Evolutionary conservation across 2,329 filamentous ascomycete species (phyloP).

Genomic region (Sclerotinia trifoliorum): DNA sequence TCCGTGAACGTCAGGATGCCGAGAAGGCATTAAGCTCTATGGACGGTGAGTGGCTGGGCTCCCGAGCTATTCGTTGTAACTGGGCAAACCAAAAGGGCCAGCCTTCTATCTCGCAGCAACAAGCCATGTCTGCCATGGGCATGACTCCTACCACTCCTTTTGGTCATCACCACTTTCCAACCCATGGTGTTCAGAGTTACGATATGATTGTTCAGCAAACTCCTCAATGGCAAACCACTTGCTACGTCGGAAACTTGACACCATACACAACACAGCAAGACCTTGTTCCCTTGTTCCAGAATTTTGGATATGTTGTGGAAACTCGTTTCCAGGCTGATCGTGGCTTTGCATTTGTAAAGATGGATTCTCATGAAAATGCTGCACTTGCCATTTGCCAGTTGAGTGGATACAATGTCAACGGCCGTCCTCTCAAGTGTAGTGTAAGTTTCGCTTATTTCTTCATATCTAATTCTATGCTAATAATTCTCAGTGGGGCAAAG

Average conservation of each 20-base stretch:
- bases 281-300: conserved; percentile 95
- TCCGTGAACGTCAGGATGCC: conserved; percentile 88
- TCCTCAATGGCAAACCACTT: conserved; percentile 96
- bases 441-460: conserved; percentile 58
- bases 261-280: conserved; percentile 97
- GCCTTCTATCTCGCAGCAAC: conserved; percentile 95
- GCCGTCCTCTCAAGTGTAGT: conserved; percentile 95
- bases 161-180: conserved; percentile 96
- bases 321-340: conserved; percentile 97
- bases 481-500: conserved; percentile 85
- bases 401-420: conserved; percentile 97
- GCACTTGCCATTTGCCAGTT: conserved; percentile 98
- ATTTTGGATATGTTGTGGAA: conserved; percentile 96
- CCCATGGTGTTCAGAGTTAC: conserved; percentile 93
- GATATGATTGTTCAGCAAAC: conserved; percentile 96
- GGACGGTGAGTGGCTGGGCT: conserved; percentile 99
- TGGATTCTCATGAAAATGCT: conserved; percentile 97
- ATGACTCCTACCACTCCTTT: conserved; percentile 97
- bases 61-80: conserved; percentile 97
- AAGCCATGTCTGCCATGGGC: conserved; percentile 95
- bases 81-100: conserved; percentile 99
- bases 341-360: conserved; percentile 98
- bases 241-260: conserved; percentile 96
- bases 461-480: conserved; percentile 38
- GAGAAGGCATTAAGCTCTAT: conserved; percentile 96